A percentile compares a stretch with the other conserved stretches of the same genome.
Conservation (phyloP, 257 asterid genomes). For the Rhazya stricta region DNA sequence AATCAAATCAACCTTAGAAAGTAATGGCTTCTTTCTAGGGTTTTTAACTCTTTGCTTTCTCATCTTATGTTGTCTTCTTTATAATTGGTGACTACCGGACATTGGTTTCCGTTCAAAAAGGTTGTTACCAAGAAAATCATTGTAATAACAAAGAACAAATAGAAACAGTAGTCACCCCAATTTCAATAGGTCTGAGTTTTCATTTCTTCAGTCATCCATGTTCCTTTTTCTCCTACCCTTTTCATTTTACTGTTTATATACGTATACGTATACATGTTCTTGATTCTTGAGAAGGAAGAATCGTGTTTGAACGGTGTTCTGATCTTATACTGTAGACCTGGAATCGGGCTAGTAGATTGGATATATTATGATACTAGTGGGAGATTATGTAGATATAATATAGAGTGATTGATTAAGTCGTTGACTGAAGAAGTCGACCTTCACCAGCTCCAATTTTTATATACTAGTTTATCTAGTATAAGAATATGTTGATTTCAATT, state of each 20-base stretch:
- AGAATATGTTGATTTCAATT: too few species aligned
- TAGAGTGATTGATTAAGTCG: background rate
- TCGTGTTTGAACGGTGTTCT: background rate
- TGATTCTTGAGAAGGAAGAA: background rate
- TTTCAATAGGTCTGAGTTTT: background rate
- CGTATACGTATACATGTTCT: too few species aligned
- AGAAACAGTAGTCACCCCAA: background rate
- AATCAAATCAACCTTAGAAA: conserved; percentile 13
- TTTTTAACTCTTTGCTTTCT: conserved; percentile 15
- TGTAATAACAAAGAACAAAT: conserved; percentile 1
- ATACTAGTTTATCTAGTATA: background rate
- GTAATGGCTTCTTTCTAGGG: conserved; percentile 1
- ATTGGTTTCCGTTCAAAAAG: conserved; percentile 1
- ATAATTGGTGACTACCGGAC: conserved; percentile 14
- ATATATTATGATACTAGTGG: background rate
- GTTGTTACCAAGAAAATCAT: background rate
- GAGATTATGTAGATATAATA: background rate
- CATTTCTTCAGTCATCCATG: background rate
- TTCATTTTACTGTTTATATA: too few species aligned
- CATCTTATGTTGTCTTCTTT: conserved; percentile 13
- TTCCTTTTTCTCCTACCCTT: background rate
- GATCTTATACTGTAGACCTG: background rate
- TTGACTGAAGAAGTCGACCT: conserved; percentile 11
- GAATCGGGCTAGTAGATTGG: background rate
- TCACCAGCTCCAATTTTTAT: conserved; percentile 3